Percentiles rank a stretch among this genome's conserved stretches.
phyloP scores from a whole-genome alignment of 1,284 basidiomycete genomes.

The Heterobasidion irregulare region DNA sequence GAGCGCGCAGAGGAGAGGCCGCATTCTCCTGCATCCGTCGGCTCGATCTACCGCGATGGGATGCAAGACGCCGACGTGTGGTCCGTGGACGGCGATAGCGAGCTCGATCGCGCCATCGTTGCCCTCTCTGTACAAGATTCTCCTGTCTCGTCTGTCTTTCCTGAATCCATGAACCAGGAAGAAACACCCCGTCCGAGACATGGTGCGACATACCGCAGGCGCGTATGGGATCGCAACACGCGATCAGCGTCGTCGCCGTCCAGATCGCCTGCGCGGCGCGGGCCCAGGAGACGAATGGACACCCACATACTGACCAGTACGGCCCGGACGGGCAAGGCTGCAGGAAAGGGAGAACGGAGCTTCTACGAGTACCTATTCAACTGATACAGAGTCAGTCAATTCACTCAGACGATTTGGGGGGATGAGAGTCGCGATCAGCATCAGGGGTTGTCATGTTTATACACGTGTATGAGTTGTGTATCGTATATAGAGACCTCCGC shows the following conservation, averaged over 20 bases:
- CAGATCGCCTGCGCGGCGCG: slow-evolving; percentile 3
- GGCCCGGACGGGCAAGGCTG: background rate
- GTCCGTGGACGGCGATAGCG: slow-evolving; percentile 5
- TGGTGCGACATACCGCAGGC: background rate
- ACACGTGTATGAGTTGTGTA: background rate
- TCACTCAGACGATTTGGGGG: background rate
- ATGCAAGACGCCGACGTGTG: slow-evolving; percentile 3
- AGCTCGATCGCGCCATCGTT: slow-evolving; percentile 4
- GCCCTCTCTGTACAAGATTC: slow-evolving; percentile 3
- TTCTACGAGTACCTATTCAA: slow-evolving; percentile 5
- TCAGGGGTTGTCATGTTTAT: background rate
- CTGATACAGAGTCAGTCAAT: background rate
- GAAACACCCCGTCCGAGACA: background rate
- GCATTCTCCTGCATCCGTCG: slow-evolving; percentile 5
- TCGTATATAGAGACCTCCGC: background rate
- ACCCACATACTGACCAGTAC: background rate
- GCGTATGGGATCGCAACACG: slow-evolving; percentile 2
- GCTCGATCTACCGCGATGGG: slow-evolving; percentile 12
- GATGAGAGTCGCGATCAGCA: background rate
- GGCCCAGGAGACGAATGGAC: background rate
- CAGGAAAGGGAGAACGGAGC: background rate
- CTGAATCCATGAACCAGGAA: background rate
- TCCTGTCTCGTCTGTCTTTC: background rate
- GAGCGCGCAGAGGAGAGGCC: background rate
- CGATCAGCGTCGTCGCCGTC: slow-evolving; percentile 6